phyloP scores from a whole-genome alignment of 2,329 filamentous ascomycete species.

The Lasiodiplodia hormozganensis region DNA sequence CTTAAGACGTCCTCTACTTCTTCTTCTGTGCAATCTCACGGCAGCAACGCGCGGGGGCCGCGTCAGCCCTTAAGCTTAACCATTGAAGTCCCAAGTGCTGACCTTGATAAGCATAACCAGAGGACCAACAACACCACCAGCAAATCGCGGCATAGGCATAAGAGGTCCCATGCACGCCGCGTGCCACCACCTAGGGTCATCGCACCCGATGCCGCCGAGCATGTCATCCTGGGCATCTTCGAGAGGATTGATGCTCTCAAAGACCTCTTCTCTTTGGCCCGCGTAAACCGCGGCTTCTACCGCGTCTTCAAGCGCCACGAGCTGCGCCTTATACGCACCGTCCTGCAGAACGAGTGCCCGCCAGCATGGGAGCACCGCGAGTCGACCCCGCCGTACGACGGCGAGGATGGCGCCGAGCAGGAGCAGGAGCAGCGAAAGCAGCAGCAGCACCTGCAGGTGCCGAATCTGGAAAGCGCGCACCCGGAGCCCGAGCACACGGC shows the following conservation, averaged over 20 bases:
- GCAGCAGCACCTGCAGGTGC: background rate
- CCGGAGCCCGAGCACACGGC: conserved; percentile 62
- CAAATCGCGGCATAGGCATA: background rate
- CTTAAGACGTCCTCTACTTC: conserved; percentile 17
- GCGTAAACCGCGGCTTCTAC: conserved; percentile 64
- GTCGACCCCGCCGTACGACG: conserved; percentile 59
- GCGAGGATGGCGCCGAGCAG: conserved; percentile 42
- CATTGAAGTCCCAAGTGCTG: conserved; percentile 1
- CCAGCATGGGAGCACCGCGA: conserved; percentile 68
- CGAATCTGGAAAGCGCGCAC: conserved; percentile 46
- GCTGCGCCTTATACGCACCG: conserved; percentile 58
- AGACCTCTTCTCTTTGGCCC: conserved; percentile 62
- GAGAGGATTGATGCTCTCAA: conserved; percentile 56
- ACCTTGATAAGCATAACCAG: conserved; percentile 23
- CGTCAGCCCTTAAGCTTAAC: conserved; percentile 23
- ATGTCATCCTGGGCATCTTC: conserved; percentile 61
- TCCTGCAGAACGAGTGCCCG: conserved; percentile 61
- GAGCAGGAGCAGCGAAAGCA: background rate
- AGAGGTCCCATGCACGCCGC: conserved; percentile 8
- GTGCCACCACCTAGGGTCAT: conserved; percentile 41
- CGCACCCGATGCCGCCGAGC: conserved; percentile 53
- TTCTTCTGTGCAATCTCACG: conserved; percentile 8
- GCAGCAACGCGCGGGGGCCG: conserved; percentile 4
- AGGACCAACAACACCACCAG: background rate
- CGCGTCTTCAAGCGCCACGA: conserved; percentile 64